Evolutionary conservation across 1,139 yeast species (phyloP), one percentile per base, ranked within the genome.

Genomic region (Suhomyces bribrorum): DNA sequence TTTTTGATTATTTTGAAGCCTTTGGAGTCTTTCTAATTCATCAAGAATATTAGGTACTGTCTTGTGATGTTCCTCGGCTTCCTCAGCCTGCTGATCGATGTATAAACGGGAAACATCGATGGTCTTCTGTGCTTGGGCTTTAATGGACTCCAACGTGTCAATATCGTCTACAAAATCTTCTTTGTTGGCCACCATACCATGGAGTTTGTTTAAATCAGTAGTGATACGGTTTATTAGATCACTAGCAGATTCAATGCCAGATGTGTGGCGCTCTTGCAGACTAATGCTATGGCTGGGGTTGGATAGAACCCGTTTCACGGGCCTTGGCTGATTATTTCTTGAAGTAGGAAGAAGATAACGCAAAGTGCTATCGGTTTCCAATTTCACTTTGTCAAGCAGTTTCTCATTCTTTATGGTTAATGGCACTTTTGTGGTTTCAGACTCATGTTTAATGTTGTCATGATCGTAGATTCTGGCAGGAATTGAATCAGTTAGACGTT

Each of bases 21-120:
- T 29, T 27, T 41, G 39, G 23, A 43, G 44, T 17, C 33, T 32
- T 29, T 36, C 38, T 42, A 43, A 18, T 40, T 36, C 39, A 44
- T 33, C 37, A 31, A 38, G 34, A 34, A 40, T 32, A 18, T 28
- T 31, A 8, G 44, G 27, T 11, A 14, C 23, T 14, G 18, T 5
- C 20, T 23, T n/a, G 12, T 22, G 27, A 22, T 8, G 14, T n/a
- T 8, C 12, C 14, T n/a, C 14, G 22, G 11, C 16, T 17, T 18
- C 18, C 16, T 15, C 15, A 14, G 13, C n/a, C 14, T 26, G 26
- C 6, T 14, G 15, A 6, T 28, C 28, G 20, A 14, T 12, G 18
- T 17, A 18, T 9, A 38, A 26, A 7, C 26, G 20, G 7, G 33
- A 22, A 5, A 34, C 34, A 4, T 34, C 38, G 8, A 38, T 20